phyloP scores from a whole-genome alignment of 305 asterid genomes.

The Ilex paraguariensis region DNA sequence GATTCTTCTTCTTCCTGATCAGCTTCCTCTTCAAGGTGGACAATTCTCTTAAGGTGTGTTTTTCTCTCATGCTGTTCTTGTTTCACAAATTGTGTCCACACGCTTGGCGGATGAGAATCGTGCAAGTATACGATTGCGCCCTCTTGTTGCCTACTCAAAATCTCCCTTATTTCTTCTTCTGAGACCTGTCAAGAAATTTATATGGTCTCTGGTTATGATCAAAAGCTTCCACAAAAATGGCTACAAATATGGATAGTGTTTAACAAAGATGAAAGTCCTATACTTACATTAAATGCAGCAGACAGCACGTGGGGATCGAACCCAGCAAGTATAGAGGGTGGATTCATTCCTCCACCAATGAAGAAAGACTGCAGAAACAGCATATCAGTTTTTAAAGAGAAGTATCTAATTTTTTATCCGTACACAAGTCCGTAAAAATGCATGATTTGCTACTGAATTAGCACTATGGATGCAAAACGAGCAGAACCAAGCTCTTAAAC shows the following conservation, averaged over 20 bases:
- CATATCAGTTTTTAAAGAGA: no score
- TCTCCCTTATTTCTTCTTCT: conserved; percentile 26
- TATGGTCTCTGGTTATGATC: no score
- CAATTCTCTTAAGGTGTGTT: conserved; percentile 17
- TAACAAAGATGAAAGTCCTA: background rate
- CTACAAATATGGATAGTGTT: background rate
- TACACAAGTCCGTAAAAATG: no score
- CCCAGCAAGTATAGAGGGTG: background rate
- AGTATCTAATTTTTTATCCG: no score
- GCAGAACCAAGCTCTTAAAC: no score
- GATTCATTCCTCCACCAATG: conserved; percentile 1
- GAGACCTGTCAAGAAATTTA: conserved; percentile 40
- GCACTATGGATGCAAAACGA: no score
- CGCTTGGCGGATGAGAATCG: conserved; percentile 33
- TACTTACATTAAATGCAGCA: background rate
- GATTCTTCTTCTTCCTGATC: conserved; percentile 9
- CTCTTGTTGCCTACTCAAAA: conserved; percentile 33
- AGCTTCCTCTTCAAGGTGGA: conserved; percentile 16
- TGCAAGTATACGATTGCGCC: conserved; percentile 62
- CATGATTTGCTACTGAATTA: no score
- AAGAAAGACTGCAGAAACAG: background rate
- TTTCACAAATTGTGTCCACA: conserved; percentile 52
- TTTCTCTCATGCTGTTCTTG: conserved; percentile 31
- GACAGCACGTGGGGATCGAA: background rate
- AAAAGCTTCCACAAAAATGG: background rate